A percentile compares a stretch with the other conserved stretches of the same genome.
phyloP scores from a whole-genome alignment of 116 monocot genomes.

The Papilionanthe hybrid region DNA sequence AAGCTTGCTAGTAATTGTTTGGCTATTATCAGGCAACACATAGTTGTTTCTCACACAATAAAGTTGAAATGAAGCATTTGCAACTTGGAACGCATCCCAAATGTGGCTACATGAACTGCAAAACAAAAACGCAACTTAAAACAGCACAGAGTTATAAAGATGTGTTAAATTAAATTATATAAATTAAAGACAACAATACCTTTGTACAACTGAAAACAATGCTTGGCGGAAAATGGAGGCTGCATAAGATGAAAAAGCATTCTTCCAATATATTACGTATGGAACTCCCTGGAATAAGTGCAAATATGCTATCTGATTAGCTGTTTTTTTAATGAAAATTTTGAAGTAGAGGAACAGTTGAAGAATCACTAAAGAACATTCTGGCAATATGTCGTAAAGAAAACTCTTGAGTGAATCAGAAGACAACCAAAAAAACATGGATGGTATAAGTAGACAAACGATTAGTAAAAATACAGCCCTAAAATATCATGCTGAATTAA shows the following conservation, averaged over 20 bases:
- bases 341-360: background rate
- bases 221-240: conserved; percentile 76
- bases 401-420: no score
- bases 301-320: background rate
- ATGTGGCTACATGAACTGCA: conserved; percentile 71
- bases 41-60: conserved; percentile 53
- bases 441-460: no score
- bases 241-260: conserved; percentile 51
- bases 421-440: no score
- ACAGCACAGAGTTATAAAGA: background rate
- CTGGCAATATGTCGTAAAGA: no score
- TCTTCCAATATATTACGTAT: conserved; percentile 83
- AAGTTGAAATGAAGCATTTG: conserved; percentile 64
- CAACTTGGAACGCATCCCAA: conserved; percentile 87
- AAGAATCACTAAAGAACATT: no score
- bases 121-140: background rate
- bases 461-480: no score
- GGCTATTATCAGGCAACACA: conserved; percentile 28
- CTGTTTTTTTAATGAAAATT: background rate
- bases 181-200: conserved; percentile 27
- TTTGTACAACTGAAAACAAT: conserved; percentile 65
- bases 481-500: no score
- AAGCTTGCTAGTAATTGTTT: conserved; percentile 29
- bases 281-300: conserved; percentile 48
- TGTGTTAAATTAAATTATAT: no score